phyloP scores from a whole-genome alignment of 306 rosid genomes.

The Trifolium dubium region DNA sequence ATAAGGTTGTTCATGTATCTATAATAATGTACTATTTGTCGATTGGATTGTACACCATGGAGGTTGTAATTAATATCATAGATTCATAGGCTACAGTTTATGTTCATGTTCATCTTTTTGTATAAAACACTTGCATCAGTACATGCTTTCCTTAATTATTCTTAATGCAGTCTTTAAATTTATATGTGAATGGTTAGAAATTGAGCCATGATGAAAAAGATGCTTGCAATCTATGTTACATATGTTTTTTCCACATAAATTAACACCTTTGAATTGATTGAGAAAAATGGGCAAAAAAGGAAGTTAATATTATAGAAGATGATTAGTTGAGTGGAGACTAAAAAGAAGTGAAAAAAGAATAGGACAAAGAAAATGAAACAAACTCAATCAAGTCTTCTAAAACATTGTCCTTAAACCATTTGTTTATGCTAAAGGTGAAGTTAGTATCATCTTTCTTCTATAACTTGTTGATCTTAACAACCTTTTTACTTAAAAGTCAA shows the following conservation, averaged over 20 bases:
- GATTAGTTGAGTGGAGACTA: constrained; percentile 41
- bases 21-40: neutral
- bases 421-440: constrained; percentile 40
- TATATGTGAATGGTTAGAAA: constrained; percentile 19
- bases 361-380: constrained; percentile 11
- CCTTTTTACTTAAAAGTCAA: constrained; percentile 46
- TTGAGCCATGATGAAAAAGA: constrained; percentile 22
- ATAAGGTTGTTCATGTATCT: constrained; percentile 23
- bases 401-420: constrained; percentile 27
- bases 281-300: constrained; percentile 23
- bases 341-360: constrained; percentile 20
- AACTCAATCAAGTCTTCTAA: constrained; percentile 17
- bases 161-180: neutral
- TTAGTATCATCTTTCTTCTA: constrained; percentile 27
- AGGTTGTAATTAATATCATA: constrained; percentile 24
- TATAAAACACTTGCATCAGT: neutral
- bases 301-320: constrained; percentile 36
- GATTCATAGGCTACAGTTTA: neutral
- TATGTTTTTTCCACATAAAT: constrained; percentile 16
- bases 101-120: constrained; percentile 26
- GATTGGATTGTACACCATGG: constrained; percentile 20
- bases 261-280: constrained; percentile 19
- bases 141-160: neutral
- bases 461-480: constrained; percentile 15
- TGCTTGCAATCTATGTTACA: constrained; percentile 14